Evolutionary conservation across 306 rosid species (phyloP), one percentile per base, ranked within the genome.

Genomic region (Citrullus amarus): DNA sequence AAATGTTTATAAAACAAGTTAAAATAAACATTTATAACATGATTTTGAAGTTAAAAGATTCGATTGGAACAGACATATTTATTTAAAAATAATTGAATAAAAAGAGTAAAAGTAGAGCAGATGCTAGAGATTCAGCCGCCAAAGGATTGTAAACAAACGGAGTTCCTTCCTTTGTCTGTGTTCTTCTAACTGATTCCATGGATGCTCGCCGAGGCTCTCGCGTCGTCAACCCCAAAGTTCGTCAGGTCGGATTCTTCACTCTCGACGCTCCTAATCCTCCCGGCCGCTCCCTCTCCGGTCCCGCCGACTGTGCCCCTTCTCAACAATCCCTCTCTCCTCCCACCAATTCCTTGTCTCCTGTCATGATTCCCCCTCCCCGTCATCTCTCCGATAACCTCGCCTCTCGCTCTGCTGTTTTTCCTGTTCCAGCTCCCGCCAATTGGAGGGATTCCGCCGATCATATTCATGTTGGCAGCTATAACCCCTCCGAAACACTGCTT

Each of bases 181-280:
- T 48, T 48, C 53, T 48, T 48, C 53, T 48, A 48, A 48, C 16
- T 16, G 16, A 48, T 20, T 53, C 2, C 86, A 93, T 93, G 98
- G 95, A 91, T 74, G 78, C 88, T 73, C 89, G 88, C 76, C 94
- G 90, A 12, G 65, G 54, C 77, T 79, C 93, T 30, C 88, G 92
- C 9, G 22, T 82, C 30, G 80, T 74, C 81, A 91, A 91, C 79
- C 98, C 96, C 30, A 91, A 86, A 82, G 83, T 93, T 79, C 89
- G 93, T 77, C 93, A 79, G 66, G 93, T 93, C 20, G 98, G 93
- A 25, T 91, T 91, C 87, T 84, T 86, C 86, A 74, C 92, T 18
- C 88, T 90, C 18, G 48, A 61, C 51, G 84, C 93, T 63, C 78
- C 82, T 0, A 14, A 8, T 78, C 93, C 78, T 74, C 63, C 2